A percentile compares a stretch with the other conserved stretches of the same genome.
Evolutionary conservation across 192 early-diverging fungal species (phyloP).

Genomic region (Lobosporangium transversale): DNA sequence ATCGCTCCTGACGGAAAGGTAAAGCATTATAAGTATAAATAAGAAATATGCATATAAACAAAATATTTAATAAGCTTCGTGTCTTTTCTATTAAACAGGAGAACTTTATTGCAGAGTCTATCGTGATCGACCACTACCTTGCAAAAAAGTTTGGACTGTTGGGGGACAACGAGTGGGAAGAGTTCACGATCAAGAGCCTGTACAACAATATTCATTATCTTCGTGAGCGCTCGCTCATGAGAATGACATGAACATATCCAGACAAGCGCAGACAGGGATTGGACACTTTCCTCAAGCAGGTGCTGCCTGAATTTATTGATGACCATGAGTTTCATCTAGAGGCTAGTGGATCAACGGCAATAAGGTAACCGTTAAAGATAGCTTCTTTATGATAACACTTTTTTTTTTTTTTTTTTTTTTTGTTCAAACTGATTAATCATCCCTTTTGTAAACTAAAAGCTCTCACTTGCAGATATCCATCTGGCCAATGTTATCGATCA

Average conservation of each 20-base stretch:
- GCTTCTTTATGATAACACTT: slow-evolving; percentile 26
- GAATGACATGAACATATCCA: slow-evolving; percentile 30
- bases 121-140: slow-evolving; percentile 36
- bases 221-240: slow-evolving; percentile 31
- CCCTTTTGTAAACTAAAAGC: not conserved
- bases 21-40: not conserved
- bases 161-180: slow-evolving; percentile 43
- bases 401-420: slow-evolving; percentile 27
- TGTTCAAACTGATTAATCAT: not conserved
- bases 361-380: slow-evolving; percentile 10
- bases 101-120: slow-evolving; percentile 21
- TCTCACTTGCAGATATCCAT: slow-evolving; percentile 39
- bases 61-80: too few relatives aligned
- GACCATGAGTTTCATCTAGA: slow-evolving; percentile 38
- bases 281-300: slow-evolving; percentile 14
- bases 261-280: slow-evolving; percentile 32
- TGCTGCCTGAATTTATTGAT: slow-evolving; percentile 27
- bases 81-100: too few relatives aligned
- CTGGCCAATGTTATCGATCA: slow-evolving; percentile 36
- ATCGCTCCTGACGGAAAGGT: slow-evolving; percentile 28
- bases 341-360: slow-evolving; percentile 32
- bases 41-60: too few relatives aligned
- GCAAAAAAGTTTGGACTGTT: slow-evolving; percentile 29
- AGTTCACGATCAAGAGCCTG: slow-evolving; percentile 26
- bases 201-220: slow-evolving; percentile 39